Base-by-base conservation (phyloP, 768 basidiomycete genomes). In the Mycena haematopus region DNA sequence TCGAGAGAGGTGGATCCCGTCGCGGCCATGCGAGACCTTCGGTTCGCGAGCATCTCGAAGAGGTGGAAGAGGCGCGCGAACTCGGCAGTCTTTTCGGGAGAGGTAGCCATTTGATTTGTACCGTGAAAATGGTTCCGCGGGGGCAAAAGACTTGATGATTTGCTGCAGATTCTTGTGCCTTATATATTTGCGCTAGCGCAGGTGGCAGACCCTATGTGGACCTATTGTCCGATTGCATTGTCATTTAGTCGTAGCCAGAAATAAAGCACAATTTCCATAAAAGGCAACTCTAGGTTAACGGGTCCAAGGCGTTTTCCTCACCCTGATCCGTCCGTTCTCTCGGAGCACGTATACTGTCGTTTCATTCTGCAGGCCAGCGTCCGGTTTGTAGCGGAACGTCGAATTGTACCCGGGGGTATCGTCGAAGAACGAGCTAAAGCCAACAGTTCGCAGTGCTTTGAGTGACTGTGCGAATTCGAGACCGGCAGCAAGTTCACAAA, bases 351-450 rank as follows among this genome's bases (percentile, higher is more conserved):
- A 80, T 3, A 78, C 70, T 38, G 73, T 80, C 27, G 82, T 81
- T 68, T 67, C 71, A 59, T 73, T 67, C 27, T 21, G 21, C 52
- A 19, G 29, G 13, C 38, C 36, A 22, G 8, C 22, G 22, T 56
- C 22, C 21, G 29, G 55, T 33, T 53, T 62, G 35, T 70, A 8
- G 22, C 52, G 17, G 22, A 40, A 69, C 65, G 63, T 71, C 68
- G 6, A 67, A n/a, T 58, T 40, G 42, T 62, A 33, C 60, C 69
- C 36, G 56, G 70, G 35, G 29, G 57, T 56, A 53, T 42, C 52
- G 31, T 66, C 65, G 63, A 84, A 82, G 64, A 82, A 82, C 0
- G 86, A 81, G 57, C 81, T 84, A 84, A 86, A 89, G 19, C 79
- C 74, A 29, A 88, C 73, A 1, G 72, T 78, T 55, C 74, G 68